Conservation (phyloP, 1,139 yeast genomes). For the Pichia sp. region DNA sequence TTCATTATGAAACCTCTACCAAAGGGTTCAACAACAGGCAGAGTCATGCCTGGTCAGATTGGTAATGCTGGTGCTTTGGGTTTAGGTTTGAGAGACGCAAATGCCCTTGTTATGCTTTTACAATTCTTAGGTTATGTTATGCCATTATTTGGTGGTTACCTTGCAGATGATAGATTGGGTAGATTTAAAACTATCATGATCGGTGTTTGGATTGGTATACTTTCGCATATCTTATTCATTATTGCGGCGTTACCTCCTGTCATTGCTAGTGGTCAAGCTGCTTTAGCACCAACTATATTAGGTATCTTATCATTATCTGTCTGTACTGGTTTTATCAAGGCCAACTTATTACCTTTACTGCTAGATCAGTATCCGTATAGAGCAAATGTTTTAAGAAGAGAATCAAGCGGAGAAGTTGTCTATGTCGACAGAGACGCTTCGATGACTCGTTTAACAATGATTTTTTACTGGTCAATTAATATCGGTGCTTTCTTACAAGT, state of each 20-base stretch:
- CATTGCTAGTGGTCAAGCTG: slow-evolving; percentile 32
- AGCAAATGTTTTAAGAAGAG: slow-evolving; percentile 51
- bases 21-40: slow-evolving; percentile 36
- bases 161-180: slow-evolving; percentile 39
- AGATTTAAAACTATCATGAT: slow-evolving; percentile 38
- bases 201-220: slow-evolving; percentile 36
- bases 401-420: slow-evolving; percentile 60
- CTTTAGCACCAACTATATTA: slow-evolving; percentile 35
- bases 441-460: slow-evolving; percentile 66
- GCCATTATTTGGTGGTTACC: slow-evolving; percentile 39
- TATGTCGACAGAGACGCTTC: slow-evolving; percentile 66
- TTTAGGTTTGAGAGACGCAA: slow-evolving; percentile 35
- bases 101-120: slow-evolving; percentile 35
- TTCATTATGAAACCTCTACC: slow-evolving; percentile 46
- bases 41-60: slow-evolving; percentile 17
- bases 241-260: slow-evolving; percentile 39
- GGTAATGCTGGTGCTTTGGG: slow-evolving; percentile 34
- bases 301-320: slow-evolving; percentile 35
- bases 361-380: slow-evolving; percentile 47
- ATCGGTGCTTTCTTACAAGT: slow-evolving; percentile 72
- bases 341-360: slow-evolving; percentile 43
- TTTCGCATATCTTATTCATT: slow-evolving; percentile 36
- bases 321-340: slow-evolving; percentile 46
- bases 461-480: slow-evolving; percentile 76
- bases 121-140: slow-evolving; percentile 40